Evolutionary conservation across 805 yeast species (phyloP).

Genomic region (Candida andamanensis): DNA sequence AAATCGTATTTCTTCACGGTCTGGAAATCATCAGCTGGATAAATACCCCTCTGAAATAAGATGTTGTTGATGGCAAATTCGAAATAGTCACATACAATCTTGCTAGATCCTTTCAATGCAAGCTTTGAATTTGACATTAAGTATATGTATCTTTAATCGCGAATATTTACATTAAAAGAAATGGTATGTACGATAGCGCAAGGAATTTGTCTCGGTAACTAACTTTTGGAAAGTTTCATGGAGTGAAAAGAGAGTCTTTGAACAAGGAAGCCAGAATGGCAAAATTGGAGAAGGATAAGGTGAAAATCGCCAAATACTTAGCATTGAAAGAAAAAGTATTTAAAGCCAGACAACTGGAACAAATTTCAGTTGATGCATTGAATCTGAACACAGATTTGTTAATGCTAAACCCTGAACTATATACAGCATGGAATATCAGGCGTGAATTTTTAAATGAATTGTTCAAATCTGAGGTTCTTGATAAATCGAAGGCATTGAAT

Average conservation of each 20-base stretch:
- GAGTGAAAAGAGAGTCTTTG: constrained; percentile 56
- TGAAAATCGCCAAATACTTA: constrained; percentile 54
- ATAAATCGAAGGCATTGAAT: constrained; percentile 23
- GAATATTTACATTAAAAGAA: too few relatives aligned
- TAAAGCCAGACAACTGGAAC: constrained; percentile 14
- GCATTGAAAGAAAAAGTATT: constrained; percentile 42
- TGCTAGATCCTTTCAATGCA: constrained; percentile 74
- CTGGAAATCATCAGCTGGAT: constrained; percentile 81
- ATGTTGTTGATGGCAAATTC: constrained; percentile 77
- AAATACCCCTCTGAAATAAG: constrained; percentile 83
- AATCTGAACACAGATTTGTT: constrained; percentile 54
- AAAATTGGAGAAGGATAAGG: constrained; percentile 54
- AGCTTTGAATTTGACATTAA: too few relatives aligned
- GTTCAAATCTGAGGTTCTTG: constrained; percentile 13
- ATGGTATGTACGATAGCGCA: too few relatives aligned
- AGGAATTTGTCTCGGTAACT: too few relatives aligned
- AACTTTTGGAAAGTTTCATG: constrained; percentile 62
- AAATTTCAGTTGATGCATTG: constrained; percentile 33
- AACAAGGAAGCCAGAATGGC: constrained; percentile 50
- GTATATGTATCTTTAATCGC: too few relatives aligned
- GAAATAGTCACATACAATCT: constrained; percentile 76
- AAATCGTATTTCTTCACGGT: constrained; percentile 76
- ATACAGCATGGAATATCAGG: constrained; percentile 86
- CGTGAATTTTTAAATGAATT: constrained; percentile 55
- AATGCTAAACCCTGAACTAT: constrained; percentile 74